A percentile compares a stretch with the other conserved stretches of the same genome.
These are phyloP conservation scores for Stramenopiles sp. DNA, from an alignment of 352 stramenopile species.

Conservation along the genomic window DNA sequence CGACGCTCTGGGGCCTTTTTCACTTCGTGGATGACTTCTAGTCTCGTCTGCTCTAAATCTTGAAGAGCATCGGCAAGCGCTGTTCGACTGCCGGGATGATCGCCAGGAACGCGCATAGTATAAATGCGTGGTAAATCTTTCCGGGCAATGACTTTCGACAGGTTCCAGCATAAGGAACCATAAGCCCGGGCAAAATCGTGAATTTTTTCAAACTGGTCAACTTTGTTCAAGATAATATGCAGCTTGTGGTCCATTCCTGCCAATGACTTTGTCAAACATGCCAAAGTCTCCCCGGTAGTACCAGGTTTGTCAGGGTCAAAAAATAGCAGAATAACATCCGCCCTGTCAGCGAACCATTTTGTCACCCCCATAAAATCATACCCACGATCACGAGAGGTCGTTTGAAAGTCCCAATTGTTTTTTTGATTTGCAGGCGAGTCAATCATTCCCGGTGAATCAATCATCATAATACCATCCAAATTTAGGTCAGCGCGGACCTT, in stretches of 20 bases:
- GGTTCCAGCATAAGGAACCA: slow-evolving; percentile 96
- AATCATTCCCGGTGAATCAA: slow-evolving; percentile 98
- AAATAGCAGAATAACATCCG: slow-evolving; percentile 97
- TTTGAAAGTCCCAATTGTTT: slow-evolving; percentile 30
- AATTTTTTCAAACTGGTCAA: slow-evolving; percentile 91
- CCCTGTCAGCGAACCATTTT: slow-evolving; percentile 91
- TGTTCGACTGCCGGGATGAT: slow-evolving; percentile 31
- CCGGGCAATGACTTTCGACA: slow-evolving; percentile 87
- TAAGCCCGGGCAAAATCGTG: slow-evolving; percentile 99
- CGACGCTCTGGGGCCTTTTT: slow-evolving; percentile 85
- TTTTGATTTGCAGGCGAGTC: slow-evolving; percentile 68
- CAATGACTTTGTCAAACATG: slow-evolving; percentile 86
- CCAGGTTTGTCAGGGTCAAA: slow-evolving; percentile 99
- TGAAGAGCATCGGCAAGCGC: slow-evolving; percentile 44
- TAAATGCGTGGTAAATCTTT: slow-evolving; percentile 99
- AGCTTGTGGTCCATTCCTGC: slow-evolving; percentile 98
- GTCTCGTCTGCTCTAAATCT: slow-evolving; percentile 80
- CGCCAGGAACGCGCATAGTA: slow-evolving; percentile 95
- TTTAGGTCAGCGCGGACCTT: slow-evolving; percentile 80
- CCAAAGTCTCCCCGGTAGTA: slow-evolving; percentile 96
- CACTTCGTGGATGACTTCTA: slow-evolving; percentile 92
- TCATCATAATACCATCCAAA: slow-evolving; percentile 81
- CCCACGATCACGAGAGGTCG: slow-evolving; percentile 20
- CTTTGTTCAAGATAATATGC: slow-evolving; percentile 99
- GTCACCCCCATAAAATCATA: slow-evolving; percentile 45